A percentile compares a stretch with the other conserved stretches of the same genome.
Conservation (phyloP, 208 protist species). For the Crithidia fasciculata region DNA sequence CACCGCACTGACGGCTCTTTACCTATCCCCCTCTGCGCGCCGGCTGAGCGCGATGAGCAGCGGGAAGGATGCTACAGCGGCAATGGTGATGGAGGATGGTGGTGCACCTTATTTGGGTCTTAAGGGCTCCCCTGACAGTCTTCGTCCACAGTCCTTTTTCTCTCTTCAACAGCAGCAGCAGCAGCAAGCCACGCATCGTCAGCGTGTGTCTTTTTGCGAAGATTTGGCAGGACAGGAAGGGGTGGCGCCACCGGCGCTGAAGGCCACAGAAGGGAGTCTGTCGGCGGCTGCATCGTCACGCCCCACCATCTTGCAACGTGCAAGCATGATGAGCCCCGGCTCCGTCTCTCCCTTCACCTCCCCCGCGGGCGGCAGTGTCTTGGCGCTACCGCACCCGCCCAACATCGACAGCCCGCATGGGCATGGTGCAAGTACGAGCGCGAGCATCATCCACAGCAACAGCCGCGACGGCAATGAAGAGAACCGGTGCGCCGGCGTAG, state of each 20-base stretch:
- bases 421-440: background rate
- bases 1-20: background rate
- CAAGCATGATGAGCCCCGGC: background rate
- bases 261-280: background rate
- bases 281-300: background rate
- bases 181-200: background rate
- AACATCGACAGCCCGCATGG: background rate
- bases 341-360: slow-evolving; percentile 6
- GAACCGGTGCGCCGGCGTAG: background rate
- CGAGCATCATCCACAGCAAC: background rate
- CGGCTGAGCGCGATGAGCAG: background rate
- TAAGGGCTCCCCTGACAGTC: background rate
- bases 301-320: background rate
- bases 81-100: background rate
- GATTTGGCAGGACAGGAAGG: background rate
- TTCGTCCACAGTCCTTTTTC: background rate
- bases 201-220: slow-evolving; percentile 11
- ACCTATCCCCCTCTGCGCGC: background rate
- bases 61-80: background rate
- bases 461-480: background rate
- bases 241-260: background rate
- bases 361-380: background rate
- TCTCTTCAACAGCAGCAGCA: background rate
- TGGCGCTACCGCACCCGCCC: background rate
- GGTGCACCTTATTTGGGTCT: background rate